Base-by-base conservation (phyloP, 352 stramenopile species). In the Phytophthora niederhauseri region DNA sequence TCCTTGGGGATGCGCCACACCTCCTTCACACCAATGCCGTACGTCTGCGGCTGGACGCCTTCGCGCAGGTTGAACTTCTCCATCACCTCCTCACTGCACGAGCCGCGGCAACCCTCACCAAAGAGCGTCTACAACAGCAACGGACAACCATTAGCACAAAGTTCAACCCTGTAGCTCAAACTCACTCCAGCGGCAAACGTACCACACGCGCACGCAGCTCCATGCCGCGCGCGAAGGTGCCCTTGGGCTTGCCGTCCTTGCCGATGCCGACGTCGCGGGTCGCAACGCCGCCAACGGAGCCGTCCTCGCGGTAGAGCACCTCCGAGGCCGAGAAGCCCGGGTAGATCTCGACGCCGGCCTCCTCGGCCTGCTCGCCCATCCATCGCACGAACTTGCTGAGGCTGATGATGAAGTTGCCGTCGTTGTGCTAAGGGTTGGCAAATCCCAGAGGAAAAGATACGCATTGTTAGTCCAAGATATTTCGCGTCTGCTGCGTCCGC, bases 11-110 rank as follows among this genome's bases (percentile, higher is more conserved):
- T 84, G 48, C 85, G 84, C 89, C 89, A 96, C 62, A 96, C 97
- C 80, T 99, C 98, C 83, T 99, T 99, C 68, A 99, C 95, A n/a
- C 98, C 98, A 26, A 99, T 86, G 24, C 97, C 98, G 77, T 99
- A 99, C 31, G 97, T 99, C 82, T 99, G 98, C 57, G 87, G 89
- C 61, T 98, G 84, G 14, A 81, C 74, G 58, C 88, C 83, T 26
- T 97, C 80, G 22, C 98, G 87, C 63, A 99, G 78, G 55, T 98
- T 85, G 71, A 98, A 99, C 62, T 98, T 98, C 15, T 90, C 75
- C 75, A 99, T 99, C 58, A 99, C 78, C 34, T 97, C 91, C 79
- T 99, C 97, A 41, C 92, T 98, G 85, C 97, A 99, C 22, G 91
- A 99, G 52, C 98, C 98, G 57, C 98, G 85, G 66, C 95, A 98